phyloP scores from a whole-genome alignment of 257 asterid species.

The Nicotiana tomentosiformis region DNA sequence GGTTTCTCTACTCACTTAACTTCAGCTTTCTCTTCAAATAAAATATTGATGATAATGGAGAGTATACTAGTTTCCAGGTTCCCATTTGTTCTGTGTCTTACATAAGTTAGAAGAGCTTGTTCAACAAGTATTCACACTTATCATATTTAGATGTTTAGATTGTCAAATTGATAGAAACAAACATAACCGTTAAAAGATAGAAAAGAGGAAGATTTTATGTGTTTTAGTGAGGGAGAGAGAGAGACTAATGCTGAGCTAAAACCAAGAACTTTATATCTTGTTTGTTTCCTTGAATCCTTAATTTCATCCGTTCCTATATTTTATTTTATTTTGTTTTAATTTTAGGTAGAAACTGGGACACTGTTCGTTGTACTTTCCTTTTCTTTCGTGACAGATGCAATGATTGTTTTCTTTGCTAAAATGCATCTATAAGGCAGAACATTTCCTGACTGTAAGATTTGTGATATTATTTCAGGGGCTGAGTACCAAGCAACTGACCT shows the following conservation, averaged over 20 bases:
- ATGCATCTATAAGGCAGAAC: not conserved
- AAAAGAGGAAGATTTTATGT: not conserved
- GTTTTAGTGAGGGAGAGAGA: not conserved
- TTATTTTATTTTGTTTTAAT: too few species aligned
- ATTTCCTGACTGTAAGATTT: not conserved
- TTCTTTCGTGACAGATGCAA: not conserved
- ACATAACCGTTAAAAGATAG: not conserved
- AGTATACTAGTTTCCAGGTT: not conserved
- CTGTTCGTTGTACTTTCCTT: not conserved
- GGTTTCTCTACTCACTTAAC: conserved; percentile 30
- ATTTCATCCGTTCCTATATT: not conserved
- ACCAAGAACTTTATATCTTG: not conserved
- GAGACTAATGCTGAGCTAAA: not conserved
- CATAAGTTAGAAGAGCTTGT: not conserved
- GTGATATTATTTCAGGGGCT: conserved; percentile 50
- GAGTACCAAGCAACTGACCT: conserved; percentile 87
- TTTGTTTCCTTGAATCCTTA: not conserved
- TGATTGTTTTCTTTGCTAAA: not conserved
- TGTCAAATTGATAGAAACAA: not conserved
- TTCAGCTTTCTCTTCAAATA: not conserved
- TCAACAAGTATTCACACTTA: not conserved
- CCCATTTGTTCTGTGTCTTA: not conserved
- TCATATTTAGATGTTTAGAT: not conserved
- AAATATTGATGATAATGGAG: not conserved
- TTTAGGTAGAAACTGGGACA: too few species aligned